These are phyloP conservation scores for Penicillium sp. DNA, from an alignment of 2,329 filamentous ascomycete genomes.

Conservation along the genomic window DNA sequence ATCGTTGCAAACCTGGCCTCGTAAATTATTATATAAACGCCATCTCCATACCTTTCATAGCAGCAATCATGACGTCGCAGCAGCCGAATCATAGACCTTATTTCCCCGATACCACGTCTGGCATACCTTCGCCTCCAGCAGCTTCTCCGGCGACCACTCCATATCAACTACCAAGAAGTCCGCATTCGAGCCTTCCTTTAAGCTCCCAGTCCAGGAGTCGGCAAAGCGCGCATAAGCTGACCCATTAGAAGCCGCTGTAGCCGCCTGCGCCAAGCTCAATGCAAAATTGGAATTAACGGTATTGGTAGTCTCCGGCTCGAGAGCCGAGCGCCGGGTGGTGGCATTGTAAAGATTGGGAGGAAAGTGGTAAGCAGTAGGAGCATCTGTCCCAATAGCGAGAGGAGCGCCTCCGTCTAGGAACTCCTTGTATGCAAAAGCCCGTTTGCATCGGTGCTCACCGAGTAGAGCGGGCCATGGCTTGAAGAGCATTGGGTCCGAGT, in stretches of 20 bases:
- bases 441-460: constrained; percentile 42
- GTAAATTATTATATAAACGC: neutral
- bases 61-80: neutral
- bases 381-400: constrained; percentile 47
- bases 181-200: constrained; percentile 38
- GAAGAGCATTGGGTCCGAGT: constrained; percentile 43
- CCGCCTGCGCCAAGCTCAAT: constrained; percentile 40
- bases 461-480: constrained; percentile 46
- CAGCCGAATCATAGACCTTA: constrained; percentile 25
- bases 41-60: neutral
- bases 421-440: constrained; percentile 50
- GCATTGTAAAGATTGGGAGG: constrained; percentile 48
- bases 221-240: constrained; percentile 46
- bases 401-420: constrained; percentile 45
- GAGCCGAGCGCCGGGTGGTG: constrained; percentile 45
- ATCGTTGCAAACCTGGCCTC: neutral
- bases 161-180: constrained; percentile 46
- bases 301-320: constrained; percentile 35
- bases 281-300: constrained; percentile 44
- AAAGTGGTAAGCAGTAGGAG: constrained; percentile 45
- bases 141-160: constrained; percentile 38
- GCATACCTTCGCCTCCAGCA: constrained; percentile 39
- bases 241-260: constrained; percentile 43
- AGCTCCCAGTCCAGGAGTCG: constrained; percentile 40
- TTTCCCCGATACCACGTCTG: constrained; percentile 46